Evolutionary conservation across 768 basidiomycete species (phyloP), one percentile per base, ranked within the genome.

Genomic region (Russula virescens): DNA sequence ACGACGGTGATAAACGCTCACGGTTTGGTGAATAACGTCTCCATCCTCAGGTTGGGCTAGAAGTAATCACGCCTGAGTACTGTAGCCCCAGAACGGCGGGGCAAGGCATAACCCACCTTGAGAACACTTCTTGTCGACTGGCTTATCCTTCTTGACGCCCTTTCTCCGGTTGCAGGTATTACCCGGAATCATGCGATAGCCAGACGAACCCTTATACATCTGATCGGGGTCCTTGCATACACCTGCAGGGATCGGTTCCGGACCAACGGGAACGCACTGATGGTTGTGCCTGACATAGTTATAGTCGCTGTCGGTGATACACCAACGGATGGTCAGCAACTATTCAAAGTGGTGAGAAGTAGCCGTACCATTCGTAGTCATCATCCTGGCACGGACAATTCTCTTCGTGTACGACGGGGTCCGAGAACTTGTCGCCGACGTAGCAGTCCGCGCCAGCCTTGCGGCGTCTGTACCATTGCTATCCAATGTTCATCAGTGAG

Each of bases 401-500:
- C 49, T 95, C 93, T 59, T 94, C 90, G 61, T 90, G 85, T 25
- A 80, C 86, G 11, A 88, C 83, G 0, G 95, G 94, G 69, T 97
- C 95, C 35, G 79, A 75, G 76, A 89, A 99, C 74, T 97, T 92
- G 58, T 94, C 79, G 0, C 90, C 92, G 16, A 99, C 87, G 66
- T 91, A 97, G 68, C 97, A 99, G 58, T 92, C 79, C 1, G 87
- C 90, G 59, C 89, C 80, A 0, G 81, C 72, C 74, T 93, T 98
- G 71, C 94, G 81, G 23, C 97, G 83, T 56, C 74, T 80, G 73
- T 96, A 99, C 87, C 89, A 98, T 89, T 98, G 96, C 91, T 95
- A 70, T 58, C 42, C n/a, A n/a, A 46, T 8, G 10, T 21, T 19
- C 16, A n/a, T 62, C 43, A 58, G 31, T 38, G 49, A 8, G 0